Percentiles rank a stretch among this genome's conserved stretches.
Conservation (phyloP, 2,329 filamentous ascomycete genomes). For the Pseudogymnoascus pannorum region DNA sequence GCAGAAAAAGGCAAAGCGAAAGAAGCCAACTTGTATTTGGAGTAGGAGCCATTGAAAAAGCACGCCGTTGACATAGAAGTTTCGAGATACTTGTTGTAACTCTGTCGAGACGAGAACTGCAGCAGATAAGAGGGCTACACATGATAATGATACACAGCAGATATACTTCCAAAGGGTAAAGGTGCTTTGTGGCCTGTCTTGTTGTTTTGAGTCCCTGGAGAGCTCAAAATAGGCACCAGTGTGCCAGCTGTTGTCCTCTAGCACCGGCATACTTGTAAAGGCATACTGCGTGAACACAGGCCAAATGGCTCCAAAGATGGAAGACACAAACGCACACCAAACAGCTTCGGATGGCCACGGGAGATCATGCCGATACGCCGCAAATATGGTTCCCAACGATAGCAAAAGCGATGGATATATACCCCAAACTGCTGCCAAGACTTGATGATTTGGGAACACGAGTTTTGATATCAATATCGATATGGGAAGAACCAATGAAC, state of each 20-base stretch:
- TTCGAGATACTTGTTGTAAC: neutral
- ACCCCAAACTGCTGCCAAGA: neutral
- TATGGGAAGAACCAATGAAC: neutral
- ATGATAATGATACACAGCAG: neutral
- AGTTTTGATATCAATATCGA: neutral
- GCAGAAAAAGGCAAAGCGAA: neutral
- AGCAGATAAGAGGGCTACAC: neutral
- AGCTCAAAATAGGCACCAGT: neutral
- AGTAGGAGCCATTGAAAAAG: neutral
- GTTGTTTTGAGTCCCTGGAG: neutral
- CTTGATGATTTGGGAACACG: neutral
- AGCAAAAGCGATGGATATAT: neutral
- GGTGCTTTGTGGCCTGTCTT: neutral
- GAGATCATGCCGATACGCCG: neutral
- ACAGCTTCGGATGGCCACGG: neutral
- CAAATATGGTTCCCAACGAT: neutral
- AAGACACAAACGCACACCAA: neutral
- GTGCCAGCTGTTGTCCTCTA: neutral
- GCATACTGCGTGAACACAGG: neutral
- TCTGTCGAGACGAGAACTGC: neutral
- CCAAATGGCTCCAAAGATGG: neutral
- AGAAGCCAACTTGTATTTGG: constrained; percentile 1
- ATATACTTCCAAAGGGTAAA: neutral
- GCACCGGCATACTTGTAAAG: neutral
- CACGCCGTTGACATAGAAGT: neutral